Percentiles rank a stretch among this genome's conserved stretches.
These are phyloP conservation scores for Neocatenulostroma microsporum DNA, from an alignment of 2,329 filamentous ascomycete genomes.

Conservation along the genomic window DNA sequence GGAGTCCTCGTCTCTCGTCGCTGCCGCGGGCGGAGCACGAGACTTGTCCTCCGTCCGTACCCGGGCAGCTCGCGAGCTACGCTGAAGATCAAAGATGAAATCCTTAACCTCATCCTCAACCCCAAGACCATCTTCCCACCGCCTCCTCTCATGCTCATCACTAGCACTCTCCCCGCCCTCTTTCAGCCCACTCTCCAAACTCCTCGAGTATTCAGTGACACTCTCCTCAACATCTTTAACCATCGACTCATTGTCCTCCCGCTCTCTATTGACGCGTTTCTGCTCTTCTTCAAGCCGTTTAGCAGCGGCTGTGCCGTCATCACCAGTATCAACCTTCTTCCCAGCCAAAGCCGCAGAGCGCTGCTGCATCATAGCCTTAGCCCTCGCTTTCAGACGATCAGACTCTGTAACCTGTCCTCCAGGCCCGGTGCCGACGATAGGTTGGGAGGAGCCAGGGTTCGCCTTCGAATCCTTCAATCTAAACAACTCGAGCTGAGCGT, in stretches of 20 bases:
- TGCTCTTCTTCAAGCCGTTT: conserved; percentile 85
- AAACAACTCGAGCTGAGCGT: conserved; percentile 87
- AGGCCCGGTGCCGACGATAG: conserved; percentile 85
- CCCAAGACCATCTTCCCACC: conserved; percentile 93
- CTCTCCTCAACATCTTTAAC: conserved; percentile 94
- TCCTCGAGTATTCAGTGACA: conserved; percentile 75
- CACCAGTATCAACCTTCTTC: conserved; percentile 56
- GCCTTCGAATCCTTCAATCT: conserved; percentile 87
- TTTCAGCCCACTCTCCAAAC: conserved; percentile 80
- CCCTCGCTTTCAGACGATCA: conserved; percentile 86
- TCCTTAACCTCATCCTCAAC: conserved; percentile 96
- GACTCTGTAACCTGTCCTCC: conserved; percentile 86
- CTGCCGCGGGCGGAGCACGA: conserved; percentile 13
- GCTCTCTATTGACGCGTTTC: conserved; percentile 70
- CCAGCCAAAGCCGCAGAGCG: conserved; percentile 87
- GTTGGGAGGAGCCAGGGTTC: conserved; percentile 62
- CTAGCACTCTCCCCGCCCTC: conserved; percentile 67
- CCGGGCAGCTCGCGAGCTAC: conserved; percentile 69
- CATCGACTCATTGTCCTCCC: conserved; percentile 93
- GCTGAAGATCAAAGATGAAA: conserved; percentile 94
- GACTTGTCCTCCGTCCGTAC: conserved; percentile 58
- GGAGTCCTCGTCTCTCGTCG: conserved; percentile 18
- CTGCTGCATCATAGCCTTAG: conserved; percentile 98
- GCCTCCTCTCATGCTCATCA: conserved; percentile 80
- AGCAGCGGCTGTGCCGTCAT: conserved; percentile 70